Evolutionary conservation across 1,139 yeast genomes (phyloP).

Genomic region (Kodamaea fungicola): DNA sequence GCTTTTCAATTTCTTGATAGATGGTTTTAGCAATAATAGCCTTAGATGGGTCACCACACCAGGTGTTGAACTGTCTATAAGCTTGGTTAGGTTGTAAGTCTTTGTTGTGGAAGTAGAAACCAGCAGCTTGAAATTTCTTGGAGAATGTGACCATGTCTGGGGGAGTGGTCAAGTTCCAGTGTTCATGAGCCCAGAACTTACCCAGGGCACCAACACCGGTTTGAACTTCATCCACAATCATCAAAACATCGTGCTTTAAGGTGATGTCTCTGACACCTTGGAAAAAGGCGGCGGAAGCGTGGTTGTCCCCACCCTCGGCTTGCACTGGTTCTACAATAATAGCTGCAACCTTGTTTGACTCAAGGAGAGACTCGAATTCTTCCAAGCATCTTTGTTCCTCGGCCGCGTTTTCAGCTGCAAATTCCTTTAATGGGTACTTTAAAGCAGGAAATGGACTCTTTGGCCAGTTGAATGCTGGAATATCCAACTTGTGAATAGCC

Average conservation of each 20-base stretch:
- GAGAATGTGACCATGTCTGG: constrained; percentile 76
- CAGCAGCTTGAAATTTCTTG: constrained; percentile 77
- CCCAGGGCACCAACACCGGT: constrained; percentile 77
- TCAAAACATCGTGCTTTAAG: constrained; percentile 52
- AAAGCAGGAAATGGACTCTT: constrained; percentile 67
- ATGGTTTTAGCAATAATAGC: constrained; percentile 63
- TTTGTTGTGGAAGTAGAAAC: constrained; percentile 67
- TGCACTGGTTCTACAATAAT: constrained; percentile 71
- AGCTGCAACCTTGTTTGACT: constrained; percentile 55
- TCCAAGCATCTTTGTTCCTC: constrained; percentile 63
- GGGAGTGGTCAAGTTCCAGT: constrained; percentile 59
- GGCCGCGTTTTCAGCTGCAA: constrained; percentile 46
- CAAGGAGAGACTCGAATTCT: constrained; percentile 52
- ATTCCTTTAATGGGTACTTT: constrained; percentile 59
- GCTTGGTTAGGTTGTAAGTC: constrained; percentile 59
- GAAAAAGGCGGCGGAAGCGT: constrained; percentile 57
- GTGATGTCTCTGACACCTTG: constrained; percentile 66
- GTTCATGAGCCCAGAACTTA: constrained; percentile 71
- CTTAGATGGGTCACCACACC: constrained; percentile 81
- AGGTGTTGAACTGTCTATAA: constrained; percentile 76
- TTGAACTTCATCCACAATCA: constrained; percentile 72
- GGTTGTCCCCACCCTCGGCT: constrained; percentile 77
- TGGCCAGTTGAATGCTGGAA: constrained; percentile 79
- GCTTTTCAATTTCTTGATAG: constrained; percentile 51
- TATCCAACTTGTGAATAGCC: constrained; percentile 71